Evolutionary conservation across 352 stramenopile species (phyloP).

Genomic region (Globisporangium spinosum): DNA sequence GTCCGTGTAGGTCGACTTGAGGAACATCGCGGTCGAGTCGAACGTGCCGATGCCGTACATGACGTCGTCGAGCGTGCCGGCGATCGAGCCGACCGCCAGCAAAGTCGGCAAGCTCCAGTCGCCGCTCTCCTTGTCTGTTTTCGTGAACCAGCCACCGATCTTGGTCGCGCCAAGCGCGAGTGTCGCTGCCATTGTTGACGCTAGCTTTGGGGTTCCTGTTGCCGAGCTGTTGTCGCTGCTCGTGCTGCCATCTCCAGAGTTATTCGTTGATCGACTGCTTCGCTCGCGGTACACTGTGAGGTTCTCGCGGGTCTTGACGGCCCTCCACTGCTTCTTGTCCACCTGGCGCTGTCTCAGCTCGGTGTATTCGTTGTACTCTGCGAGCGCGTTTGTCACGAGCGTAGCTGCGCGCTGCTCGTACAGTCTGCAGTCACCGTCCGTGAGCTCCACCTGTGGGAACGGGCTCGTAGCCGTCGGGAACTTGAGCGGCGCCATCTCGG

Average conservation of each 20-base stretch:
- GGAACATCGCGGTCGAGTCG: constrained; percentile 41
- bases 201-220: neutral
- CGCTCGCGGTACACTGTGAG: constrained; percentile 17
- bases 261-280: neutral
- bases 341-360: constrained; percentile 19
- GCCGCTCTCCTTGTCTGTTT: constrained; percentile 16
- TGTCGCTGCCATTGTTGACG: neutral
- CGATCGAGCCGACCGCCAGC: constrained; percentile 40
- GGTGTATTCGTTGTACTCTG: constrained; percentile 28
- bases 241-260: neutral
- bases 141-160: constrained; percentile 12
- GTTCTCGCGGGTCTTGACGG: constrained; percentile 28
- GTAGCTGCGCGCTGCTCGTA: constrained; percentile 29
- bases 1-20: constrained; percentile 47
- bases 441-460: constrained; percentile 29
- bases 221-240: neutral
- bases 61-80: constrained; percentile 44
- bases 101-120: constrained; percentile 32
- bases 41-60: constrained; percentile 57
- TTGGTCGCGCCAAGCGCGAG: constrained; percentile 17
- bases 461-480: constrained; percentile 22
- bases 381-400: constrained; percentile 28
- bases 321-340: constrained; percentile 27
- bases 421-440: constrained; percentile 25
- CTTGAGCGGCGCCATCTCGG: constrained; percentile 17